Evolutionary conservation across 2,329 filamentous ascomycete species (phyloP), one percentile per base, ranked within the genome.

Genomic region (Cladosporium halotolerans): DNA sequence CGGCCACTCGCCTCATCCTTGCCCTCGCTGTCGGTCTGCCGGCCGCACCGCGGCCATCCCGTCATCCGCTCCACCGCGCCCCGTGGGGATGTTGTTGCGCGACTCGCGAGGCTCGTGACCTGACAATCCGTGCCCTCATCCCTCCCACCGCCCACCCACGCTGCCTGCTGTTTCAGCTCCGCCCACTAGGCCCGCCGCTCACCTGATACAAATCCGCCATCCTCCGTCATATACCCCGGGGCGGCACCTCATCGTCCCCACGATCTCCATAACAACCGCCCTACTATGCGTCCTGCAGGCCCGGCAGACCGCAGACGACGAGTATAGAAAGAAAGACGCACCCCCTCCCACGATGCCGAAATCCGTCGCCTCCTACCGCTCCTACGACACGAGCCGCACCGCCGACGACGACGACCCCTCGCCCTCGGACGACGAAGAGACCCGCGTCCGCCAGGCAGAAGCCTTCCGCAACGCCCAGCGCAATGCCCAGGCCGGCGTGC

Each of bases 381-480:
- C 58, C 32, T 66, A 61, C 52, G 71, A 66, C 56, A 57, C 70
- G 56, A 64, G 66, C 56, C 56, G 59, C 45, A 55, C 59, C 60
- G 59, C 64, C 51, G 63, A 69, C 55, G 66, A 68, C 54, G 64
- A 68, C 53, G 23, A 28, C 23, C 23, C 23, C 23, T 64, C 67
- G 44, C 50, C 59, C 42, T 60, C 67, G 34, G 59, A 63, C 38
- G 62, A 68, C 46, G 62, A 65, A 46, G 61, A 62, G 53, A 56
- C 62, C 36, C 61, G 63, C 53, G 62, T 67, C 45, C 59, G 61
- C n/a, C 59, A 65, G 47, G 60, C 55, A 9, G 62, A 66, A 40
- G 63, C 62, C 28, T 62, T 63, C 58, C 66, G 64, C 18, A 66
- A 66, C 51, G 62, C 66, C 46, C 70, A 72, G 43, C 56, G 57